A percentile compares a stretch with the other conserved stretches of the same genome.
Evolutionary conservation across 345 rosid species (phyloP).

Genomic region (Conringia planisiliqua): DNA sequence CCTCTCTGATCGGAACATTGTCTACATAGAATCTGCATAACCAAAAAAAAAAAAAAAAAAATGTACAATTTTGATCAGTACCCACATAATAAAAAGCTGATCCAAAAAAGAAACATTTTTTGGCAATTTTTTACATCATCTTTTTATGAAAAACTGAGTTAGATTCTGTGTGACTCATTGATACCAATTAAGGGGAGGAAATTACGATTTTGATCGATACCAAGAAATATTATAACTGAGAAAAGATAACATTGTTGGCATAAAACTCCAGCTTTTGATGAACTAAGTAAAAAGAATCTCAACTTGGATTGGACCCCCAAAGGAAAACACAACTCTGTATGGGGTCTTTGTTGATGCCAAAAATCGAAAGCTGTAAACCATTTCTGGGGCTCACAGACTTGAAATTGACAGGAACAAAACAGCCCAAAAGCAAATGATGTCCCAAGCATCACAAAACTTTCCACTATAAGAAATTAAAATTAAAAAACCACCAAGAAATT

Average conservation of each 20-base stretch:
- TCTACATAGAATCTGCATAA: constrained; percentile 76
- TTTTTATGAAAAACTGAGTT: not conserved
- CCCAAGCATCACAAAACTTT: constrained; percentile 32
- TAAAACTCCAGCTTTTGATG: constrained; percentile 10
- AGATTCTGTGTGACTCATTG: constrained; percentile 2
- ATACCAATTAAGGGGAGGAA: not conserved
- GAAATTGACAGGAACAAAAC: constrained; percentile 26
- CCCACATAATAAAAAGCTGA: not conserved
- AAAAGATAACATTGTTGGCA: not conserved
- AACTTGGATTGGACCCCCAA: constrained; percentile 23
- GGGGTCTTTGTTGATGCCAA: constrained; percentile 25
- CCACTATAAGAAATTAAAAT: constrained; percentile 18
- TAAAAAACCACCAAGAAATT: constrained; percentile 15
- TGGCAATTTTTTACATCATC: not conserved
- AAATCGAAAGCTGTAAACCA: constrained; percentile 28
- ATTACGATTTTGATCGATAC: not conserved
- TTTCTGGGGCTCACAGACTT: constrained; percentile 20
- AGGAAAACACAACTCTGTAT: constrained; percentile 1
- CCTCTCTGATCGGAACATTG: constrained; percentile 72
- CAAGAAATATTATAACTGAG: not conserved
- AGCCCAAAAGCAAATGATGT: constrained; percentile 27
- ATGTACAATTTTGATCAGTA: constrained; percentile 3
- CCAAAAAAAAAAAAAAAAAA: constrained; percentile 1
- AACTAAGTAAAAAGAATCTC: constrained; percentile 26
- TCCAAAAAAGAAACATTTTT: not conserved